Percentiles rank a stretch among this genome's conserved stretches.
phyloP scores from a whole-genome alignment of 2,329 filamentous ascomycete species.

The Annulohypoxylon truncatum region DNA sequence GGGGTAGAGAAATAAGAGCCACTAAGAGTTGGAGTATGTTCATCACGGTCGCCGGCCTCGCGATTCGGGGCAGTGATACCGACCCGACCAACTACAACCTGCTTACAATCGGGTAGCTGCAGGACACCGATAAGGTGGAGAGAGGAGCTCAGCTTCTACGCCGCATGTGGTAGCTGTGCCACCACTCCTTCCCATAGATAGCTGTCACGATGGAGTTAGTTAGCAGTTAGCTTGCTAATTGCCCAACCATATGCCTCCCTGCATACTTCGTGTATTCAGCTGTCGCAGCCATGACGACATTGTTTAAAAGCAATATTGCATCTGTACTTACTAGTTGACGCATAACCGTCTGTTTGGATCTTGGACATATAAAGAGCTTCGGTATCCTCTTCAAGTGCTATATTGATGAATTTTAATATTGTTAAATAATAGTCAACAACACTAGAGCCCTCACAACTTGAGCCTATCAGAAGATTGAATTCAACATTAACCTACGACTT shows the following conservation, averaged over 20 bases:
- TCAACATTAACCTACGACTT: not conserved
- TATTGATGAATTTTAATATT: not conserved
- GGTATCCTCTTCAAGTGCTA: not conserved
- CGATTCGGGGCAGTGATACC: slow-evolving; percentile 3
- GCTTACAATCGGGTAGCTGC: not conserved
- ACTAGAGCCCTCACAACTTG: not conserved
- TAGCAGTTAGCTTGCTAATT: not conserved
- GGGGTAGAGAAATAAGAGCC: slow-evolving; percentile 11
- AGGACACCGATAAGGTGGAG: not conserved
- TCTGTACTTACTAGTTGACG: not conserved
- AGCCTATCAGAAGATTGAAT: not conserved
- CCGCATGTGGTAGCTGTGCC: not conserved
- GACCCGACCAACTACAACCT: slow-evolving; percentile 1
- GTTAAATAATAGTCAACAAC: not conserved
- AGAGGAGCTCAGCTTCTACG: not conserved
- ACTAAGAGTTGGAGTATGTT: slow-evolving; percentile 1
- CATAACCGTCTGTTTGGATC: not conserved
- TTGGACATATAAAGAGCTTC: not conserved
- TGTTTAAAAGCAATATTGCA: not conserved
- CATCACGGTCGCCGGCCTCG: not conserved
- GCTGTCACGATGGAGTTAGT: not conserved
- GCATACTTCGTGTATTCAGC: not conserved
- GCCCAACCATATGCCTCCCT: not conserved
- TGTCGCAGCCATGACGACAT: not conserved
- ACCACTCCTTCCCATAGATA: not conserved